phyloP scores from a whole-genome alignment of 2,329 filamentous ascomycete species.

The Xylariales sp. region DNA sequence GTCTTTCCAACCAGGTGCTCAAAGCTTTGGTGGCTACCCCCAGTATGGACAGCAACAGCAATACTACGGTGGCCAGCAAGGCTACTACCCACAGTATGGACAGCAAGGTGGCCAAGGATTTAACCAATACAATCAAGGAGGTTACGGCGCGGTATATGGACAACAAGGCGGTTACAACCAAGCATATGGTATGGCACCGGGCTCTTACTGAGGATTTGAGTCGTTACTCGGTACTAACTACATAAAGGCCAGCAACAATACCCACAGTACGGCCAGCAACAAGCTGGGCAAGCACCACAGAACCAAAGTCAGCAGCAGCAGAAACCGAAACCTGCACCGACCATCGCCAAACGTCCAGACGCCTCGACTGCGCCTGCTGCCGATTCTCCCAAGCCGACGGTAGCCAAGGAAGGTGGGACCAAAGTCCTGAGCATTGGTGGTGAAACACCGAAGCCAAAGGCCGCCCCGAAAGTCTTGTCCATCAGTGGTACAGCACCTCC shows the following conservation, averaged over 20 bases:
- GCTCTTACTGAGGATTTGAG: no score
- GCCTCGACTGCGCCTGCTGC: conserved; percentile 37
- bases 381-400: conserved; percentile 44
- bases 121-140: conserved; percentile 47
- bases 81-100: conserved; percentile 51
- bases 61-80: conserved; percentile 44
- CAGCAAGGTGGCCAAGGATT: conserved; percentile 37
- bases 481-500: conserved; percentile 58
- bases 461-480: conserved; percentile 66
- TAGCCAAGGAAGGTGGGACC: conserved; percentile 50
- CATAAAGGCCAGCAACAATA: conserved; percentile 42
- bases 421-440: conserved; percentile 63
- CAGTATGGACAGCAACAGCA: conserved; percentile 53
- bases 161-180: conserved; percentile 39
- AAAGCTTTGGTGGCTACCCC: conserved; percentile 54
- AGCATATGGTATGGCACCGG: conserved; percentile 34
- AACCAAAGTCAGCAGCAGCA: conserved; percentile 37
- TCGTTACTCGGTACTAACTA: no score
- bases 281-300: conserved; percentile 34
- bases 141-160: conserved; percentile 36
- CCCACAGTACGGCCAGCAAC: conserved; percentile 47
- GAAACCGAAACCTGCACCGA: conserved; percentile 37
- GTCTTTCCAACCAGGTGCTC: conserved; percentile 70
- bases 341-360: conserved; percentile 60
- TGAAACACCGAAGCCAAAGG: conserved; percentile 45